Evolutionary conservation across 1,139 yeast species (phyloP), one percentile per base, ranked within the genome.

Genomic region (Geotrichum histeridarum): DNA sequence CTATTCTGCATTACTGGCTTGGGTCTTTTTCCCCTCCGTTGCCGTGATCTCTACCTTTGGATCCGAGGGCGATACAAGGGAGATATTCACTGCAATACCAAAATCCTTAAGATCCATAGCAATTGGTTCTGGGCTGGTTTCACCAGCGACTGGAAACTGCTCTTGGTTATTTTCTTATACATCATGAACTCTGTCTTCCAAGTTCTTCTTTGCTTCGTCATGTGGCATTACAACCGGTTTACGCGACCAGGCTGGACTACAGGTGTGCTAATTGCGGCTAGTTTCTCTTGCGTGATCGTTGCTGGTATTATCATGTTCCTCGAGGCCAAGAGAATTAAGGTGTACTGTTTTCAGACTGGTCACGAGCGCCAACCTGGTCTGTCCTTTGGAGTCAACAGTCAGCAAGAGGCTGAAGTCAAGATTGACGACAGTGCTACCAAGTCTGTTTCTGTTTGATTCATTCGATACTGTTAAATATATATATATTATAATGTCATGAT

Each of bases 221-320:
- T 61, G 64, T 61, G 64, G 64, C 57, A 54, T 22, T 61, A 51
- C 42, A 61, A 57, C 37, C 54, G 63, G 15, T 61, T 58, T 32
- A 60, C 38, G 11, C 50, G 64, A 41, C 64, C 64, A 8, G 42
- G 61, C 1, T 61, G 63, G 62, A 41, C 59, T 8, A 60, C 63
- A 4, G 64, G 64, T 1, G 27, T 53, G 7, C 49, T 59, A 11
- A 61, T 61, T 14, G 64, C 59, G 3, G 46, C 59, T 7, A 59
- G 62, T 14, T 61, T 61, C 39, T 9, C 50, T 27, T 57, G 56
- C 32, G 57, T 48, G 14, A 52, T 56, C 17, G 47, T 38, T 33
- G 56, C 57, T 8, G 59, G 59, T 22, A 33, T 56, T 8, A 36
- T 56, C 22, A 56, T 50, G 55, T 56, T 42, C 48, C 1, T 48